A percentile compares a stretch with the other conserved stretches of the same genome.
Evolutionary conservation across 176 grass and related monocot species (phyloP).

Genomic region (Olyra latifolia): DNA sequence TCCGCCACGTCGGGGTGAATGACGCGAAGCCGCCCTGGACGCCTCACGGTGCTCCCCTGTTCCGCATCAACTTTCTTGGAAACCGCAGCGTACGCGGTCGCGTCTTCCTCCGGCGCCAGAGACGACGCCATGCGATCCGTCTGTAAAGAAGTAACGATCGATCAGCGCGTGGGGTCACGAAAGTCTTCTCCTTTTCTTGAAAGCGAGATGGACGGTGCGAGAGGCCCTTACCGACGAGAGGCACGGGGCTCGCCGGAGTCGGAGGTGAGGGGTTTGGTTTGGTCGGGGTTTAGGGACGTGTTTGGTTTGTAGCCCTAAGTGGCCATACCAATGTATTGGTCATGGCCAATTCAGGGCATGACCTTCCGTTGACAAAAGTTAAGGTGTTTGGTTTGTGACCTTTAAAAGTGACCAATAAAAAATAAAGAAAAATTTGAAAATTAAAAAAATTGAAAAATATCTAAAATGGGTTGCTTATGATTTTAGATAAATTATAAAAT

Average conservation of each 20-base stretch:
- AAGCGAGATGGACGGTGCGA: background rate
- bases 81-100: background rate
- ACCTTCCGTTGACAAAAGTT: too few relatives aligned
- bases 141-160: background rate
- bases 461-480: too few relatives aligned
- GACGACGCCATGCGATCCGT: background rate
- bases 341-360: too few relatives aligned
- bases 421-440: too few relatives aligned
- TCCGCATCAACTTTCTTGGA: background rate
- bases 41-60: background rate
- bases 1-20: slow-evolving; percentile 37
- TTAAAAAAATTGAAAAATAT: too few relatives aligned
- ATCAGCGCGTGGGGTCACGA: background rate
- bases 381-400: too few relatives aligned
- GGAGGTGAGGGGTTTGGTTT: too few relatives aligned
- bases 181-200: background rate
- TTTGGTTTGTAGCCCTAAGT: too few relatives aligned
- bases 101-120: background rate
- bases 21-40: slow-evolving; percentile 9
- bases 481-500: too few relatives aligned
- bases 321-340: too few relatives aligned
- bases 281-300: too few relatives aligned
- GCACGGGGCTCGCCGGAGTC: background rate
- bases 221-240: slow-evolving; percentile 8
- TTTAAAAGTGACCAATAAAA: too few relatives aligned